Conservation (phyloP, 2,329 filamentous ascomycete genomes). For the Aspergillus caelatus region DNA sequence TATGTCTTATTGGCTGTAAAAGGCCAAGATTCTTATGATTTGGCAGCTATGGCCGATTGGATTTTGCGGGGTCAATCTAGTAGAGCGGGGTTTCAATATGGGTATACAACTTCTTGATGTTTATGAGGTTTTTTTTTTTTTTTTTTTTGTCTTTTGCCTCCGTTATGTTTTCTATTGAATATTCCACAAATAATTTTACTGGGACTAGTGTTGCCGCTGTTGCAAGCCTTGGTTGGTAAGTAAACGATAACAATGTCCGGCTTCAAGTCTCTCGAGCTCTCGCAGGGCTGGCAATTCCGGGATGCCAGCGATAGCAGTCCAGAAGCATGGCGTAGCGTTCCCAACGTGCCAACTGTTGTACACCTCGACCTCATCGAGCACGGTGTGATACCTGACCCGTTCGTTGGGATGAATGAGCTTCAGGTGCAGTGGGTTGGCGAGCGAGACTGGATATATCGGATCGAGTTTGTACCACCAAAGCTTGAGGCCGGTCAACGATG, state of each 20-base stretch:
- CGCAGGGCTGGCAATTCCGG: constrained; percentile 1
- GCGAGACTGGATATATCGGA: constrained; percentile 69
- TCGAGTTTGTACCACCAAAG: constrained; percentile 52
- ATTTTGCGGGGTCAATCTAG: background rate
- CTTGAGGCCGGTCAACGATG: constrained; percentile 51
- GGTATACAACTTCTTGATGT: background rate
- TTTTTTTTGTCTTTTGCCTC: background rate
- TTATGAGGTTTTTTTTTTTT: too few species aligned
- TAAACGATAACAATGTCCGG: background rate
- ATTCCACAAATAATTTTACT: background rate
- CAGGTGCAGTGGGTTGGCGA: constrained; percentile 75
- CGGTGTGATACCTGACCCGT: constrained; percentile 57
- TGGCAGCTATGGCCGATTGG: background rate
- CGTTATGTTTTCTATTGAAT: background rate
- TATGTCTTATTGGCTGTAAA: background rate
- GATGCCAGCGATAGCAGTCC: background rate
- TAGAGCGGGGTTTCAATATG: background rate
- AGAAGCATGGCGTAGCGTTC: background rate
- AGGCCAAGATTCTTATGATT: background rate
- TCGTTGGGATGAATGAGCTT: constrained; percentile 72
- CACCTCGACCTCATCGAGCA: background rate
- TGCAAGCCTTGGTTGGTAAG: background rate
- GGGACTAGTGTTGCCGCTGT: background rate
- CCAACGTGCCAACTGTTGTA: background rate
- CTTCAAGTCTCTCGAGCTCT: background rate